Base-by-base conservation (phyloP, 805 yeast species). In the Pichia californica region DNA sequence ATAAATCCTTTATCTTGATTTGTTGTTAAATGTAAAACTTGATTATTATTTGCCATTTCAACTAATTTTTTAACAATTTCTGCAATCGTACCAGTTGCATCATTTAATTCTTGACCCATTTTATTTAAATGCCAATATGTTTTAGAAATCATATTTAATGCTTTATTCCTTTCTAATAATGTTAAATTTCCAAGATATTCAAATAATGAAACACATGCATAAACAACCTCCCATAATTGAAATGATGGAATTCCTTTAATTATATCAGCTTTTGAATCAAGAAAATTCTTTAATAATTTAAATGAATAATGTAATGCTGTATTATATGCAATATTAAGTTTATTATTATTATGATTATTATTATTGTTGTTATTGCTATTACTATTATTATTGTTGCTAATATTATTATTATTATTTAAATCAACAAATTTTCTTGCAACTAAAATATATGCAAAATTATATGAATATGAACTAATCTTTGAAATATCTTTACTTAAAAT, bases 31-130 rank as follows among this genome's bases (percentile, higher is more conserved):
- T 51, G 37, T 23, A 47, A 16, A 9, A 42, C 51, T 31, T 58
- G 55, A 31, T 50, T 48, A 13, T 54, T 56, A 44, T 59, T 64
- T 8, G 74, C 70, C 3, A 65, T 58, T 40, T 73, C 78, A 23
- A 76, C 74, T 23, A 78, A 57, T 23, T 71, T 67, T 50, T 70
- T 71, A 38, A 78, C 71, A 38, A 78, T 73, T 41, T 69, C 69
- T 2, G 81, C 81, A 31, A 78, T 77, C 5, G 79, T 75, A 44
- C 74, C 79, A 0, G 81, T 76, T 3, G 79, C 79, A 53, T 77
- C 82, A 49, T 75, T 76, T 52, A 68, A 67, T 44, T 69, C 69
- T 45, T 75, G 79, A 2, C 82, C 82, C 47, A 75, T 70, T 25
- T 74, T 69, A 46, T 73, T 76, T 47, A 78, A 57, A 49, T 74